A percentile compares a stretch with the other conserved stretches of the same genome.
Evolutionary conservation across 192 early-diverging fungal species (phyloP).

Genomic region (Rhizoclosmatium sp.): DNA sequence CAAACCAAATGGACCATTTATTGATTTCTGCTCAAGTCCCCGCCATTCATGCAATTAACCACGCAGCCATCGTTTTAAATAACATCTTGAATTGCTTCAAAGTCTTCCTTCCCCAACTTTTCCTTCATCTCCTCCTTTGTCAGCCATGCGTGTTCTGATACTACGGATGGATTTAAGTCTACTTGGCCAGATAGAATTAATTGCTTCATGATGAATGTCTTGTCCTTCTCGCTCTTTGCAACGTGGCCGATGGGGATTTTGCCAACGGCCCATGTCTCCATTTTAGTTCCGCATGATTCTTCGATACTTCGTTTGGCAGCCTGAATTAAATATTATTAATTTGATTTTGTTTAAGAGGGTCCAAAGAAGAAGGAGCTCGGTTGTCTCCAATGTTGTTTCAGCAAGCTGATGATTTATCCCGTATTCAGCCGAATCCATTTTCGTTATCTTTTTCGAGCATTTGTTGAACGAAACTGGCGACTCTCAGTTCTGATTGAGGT

Average conservation of each 20-base stretch:
- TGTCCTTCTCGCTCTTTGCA: constrained; percentile 7
- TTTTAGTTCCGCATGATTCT: constrained; percentile 73
- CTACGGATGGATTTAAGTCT: constrained; percentile 62
- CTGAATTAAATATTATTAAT: constrained; percentile 41
- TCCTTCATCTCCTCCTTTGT: constrained; percentile 70
- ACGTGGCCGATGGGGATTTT: constrained; percentile 78
- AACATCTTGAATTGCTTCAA: constrained; percentile 25
- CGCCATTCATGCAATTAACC: not conserved
- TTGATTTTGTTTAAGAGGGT: no score
- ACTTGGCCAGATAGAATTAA: constrained; percentile 82
- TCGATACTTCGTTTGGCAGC: constrained; percentile 77
- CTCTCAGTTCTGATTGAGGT: no score
- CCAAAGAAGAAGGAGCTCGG: no score
- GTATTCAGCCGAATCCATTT: no score
- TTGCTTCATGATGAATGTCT: constrained; percentile 89
- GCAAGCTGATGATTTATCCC: no score
- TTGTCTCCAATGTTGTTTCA: no score
- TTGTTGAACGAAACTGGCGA: no score
- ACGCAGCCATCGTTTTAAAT: not conserved
- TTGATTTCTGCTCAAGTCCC: no score
- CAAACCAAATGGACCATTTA: no score
- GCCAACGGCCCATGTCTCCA: constrained; percentile 91
- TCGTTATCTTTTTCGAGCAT: no score
- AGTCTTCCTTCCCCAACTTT: constrained; percentile 34
- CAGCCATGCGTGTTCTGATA: constrained; percentile 77